Percentiles rank a stretch among this genome's conserved stretches.
phyloP scores from a whole-genome alignment of 2,329 filamentous ascomycete genomes.

The Cercospora canescens region DNA sequence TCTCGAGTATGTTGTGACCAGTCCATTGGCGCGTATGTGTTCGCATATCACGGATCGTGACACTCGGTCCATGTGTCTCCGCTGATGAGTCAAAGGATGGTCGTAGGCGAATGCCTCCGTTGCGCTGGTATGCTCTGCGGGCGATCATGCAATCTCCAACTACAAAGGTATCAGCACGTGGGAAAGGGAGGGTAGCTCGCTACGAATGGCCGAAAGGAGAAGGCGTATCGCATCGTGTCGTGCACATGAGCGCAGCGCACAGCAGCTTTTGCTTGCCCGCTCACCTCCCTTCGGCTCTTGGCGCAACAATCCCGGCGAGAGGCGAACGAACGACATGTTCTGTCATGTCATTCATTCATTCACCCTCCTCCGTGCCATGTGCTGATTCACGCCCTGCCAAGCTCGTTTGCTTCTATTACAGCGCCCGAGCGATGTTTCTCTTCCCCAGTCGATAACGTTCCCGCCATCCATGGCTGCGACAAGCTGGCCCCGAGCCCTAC shows the following conservation, averaged over 20 bases:
- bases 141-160: too few species aligned
- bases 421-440: slow-evolving; percentile 17
- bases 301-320: background rate
- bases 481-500: slow-evolving; percentile 23
- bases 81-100: too few species aligned
- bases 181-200: background rate
- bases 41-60: background rate
- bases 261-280: background rate
- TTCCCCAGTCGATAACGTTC: slow-evolving; percentile 18
- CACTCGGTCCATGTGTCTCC: too few species aligned
- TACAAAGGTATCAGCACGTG: too few species aligned
- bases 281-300: background rate
- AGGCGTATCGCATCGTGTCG: background rate
- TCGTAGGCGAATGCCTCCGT: too few species aligned
- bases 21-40: background rate
- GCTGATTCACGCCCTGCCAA: background rate
- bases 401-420: background rate
- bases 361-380: background rate
- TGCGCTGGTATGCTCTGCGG: background rate
- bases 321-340: background rate
- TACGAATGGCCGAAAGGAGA: background rate
- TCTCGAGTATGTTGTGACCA: background rate
- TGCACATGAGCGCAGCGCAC: background rate
- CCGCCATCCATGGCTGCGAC: slow-evolving; percentile 17
- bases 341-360: background rate